Conservation (phyloP, 2,329 filamentous ascomycete genomes). For the Fusarium keratoplasticum region DNA sequence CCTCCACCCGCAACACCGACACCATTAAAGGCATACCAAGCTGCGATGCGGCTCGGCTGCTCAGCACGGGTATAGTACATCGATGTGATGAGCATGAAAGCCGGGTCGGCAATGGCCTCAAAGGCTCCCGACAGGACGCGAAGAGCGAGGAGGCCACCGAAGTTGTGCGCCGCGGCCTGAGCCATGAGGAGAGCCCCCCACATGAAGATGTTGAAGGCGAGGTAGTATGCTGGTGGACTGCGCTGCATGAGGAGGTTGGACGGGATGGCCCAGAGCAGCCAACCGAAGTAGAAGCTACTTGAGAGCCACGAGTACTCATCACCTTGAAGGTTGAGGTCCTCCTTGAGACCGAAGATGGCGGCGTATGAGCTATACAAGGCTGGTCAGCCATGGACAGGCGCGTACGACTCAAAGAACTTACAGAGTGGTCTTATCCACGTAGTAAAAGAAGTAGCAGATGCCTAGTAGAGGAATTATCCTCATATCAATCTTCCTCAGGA, state of each 20-base stretch:
- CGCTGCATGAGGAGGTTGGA: constrained; percentile 49
- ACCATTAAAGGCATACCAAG: constrained; percentile 71
- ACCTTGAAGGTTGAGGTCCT: constrained; percentile 68
- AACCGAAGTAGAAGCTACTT: constrained; percentile 53
- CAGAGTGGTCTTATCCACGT: constrained; percentile 62
- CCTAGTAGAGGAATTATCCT: constrained; percentile 53
- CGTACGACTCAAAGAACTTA: not conserved
- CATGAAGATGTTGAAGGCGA: constrained; percentile 63
- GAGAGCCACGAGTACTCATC: constrained; percentile 64
- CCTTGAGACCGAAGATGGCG: constrained; percentile 72
- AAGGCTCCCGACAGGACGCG: constrained; percentile 73
- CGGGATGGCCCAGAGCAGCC: constrained; percentile 51
- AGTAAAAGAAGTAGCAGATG: constrained; percentile 57
- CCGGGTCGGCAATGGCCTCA: constrained; percentile 63
- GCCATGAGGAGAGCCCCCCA: constrained; percentile 61
- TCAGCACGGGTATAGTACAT: constrained; percentile 75
- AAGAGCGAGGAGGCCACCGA: constrained; percentile 65
- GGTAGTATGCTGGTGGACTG: constrained; percentile 51
- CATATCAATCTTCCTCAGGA: constrained; percentile 53
- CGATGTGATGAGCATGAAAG: constrained; percentile 72
- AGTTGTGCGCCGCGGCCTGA: constrained; percentile 68
- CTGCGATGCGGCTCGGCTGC: constrained; percentile 69
- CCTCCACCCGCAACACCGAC: constrained; percentile 70
- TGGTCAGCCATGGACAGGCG: not conserved
- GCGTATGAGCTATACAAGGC: constrained; percentile 62